These are phyloP conservation scores for Phytophthora vignae DNA, from an alignment of 352 stramenopile genomes.

Conservation along the genomic window DNA sequence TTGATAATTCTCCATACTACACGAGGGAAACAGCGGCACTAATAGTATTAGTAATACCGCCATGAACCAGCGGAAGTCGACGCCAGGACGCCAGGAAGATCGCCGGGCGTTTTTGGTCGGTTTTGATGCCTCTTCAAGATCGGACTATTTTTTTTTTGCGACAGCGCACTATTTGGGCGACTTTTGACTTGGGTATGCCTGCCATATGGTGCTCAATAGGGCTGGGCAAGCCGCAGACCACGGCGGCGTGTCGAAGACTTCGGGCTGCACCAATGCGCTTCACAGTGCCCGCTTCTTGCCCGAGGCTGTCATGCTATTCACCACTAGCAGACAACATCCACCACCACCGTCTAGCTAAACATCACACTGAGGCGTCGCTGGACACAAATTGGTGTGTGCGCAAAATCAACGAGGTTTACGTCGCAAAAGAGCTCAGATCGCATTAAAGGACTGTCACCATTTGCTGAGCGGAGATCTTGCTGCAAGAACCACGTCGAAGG, in stretches of 20 bases:
- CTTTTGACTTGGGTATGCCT: conserved; percentile 2
- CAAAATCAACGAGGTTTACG: background rate
- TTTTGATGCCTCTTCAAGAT: conserved; percentile 11
- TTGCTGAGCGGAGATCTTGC: background rate
- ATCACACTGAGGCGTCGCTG: background rate
- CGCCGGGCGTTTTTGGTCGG: background rate
- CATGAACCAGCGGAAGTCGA: background rate
- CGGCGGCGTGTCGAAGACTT: conserved; percentile 5
- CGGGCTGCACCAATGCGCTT: too few species aligned
- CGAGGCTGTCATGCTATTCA: too few species aligned
- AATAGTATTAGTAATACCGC: too few species aligned
- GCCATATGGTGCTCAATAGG: conserved; percentile 2
- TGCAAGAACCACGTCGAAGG: background rate
- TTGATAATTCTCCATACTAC: too few species aligned
- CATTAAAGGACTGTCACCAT: background rate
- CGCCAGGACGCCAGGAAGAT: background rate
- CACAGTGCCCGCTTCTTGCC: too few species aligned
- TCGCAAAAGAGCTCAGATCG: background rate
- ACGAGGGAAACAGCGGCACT: too few species aligned
- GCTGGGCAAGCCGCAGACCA: conserved; percentile 9
- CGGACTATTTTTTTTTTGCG: conserved; percentile 3
- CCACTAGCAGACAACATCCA: too few species aligned
- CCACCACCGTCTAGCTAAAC: background rate
- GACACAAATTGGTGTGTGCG: background rate
- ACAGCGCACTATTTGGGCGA: background rate